Base-by-base conservation (phyloP, 2,329 filamentous ascomycete genomes). In the Didymosphaeria variabile region DNA sequence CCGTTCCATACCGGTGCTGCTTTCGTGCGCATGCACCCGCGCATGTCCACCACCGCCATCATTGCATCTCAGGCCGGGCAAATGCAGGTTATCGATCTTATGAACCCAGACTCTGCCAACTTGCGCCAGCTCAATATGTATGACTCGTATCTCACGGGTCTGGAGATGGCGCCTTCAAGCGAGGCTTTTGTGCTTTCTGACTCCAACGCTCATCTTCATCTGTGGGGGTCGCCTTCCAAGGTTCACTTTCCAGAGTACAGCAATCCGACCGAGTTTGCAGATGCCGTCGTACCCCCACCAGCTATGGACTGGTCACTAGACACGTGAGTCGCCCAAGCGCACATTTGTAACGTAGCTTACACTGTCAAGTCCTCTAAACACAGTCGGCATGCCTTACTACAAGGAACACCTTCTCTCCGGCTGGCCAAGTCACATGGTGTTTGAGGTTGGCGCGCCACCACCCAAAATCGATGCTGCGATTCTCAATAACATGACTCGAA, bases 21-120 rank as follows among this genome's bases (percentile, higher is more conserved):
- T 38, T 97, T 93, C 81, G 94, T 97, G 45, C 90, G 95, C 60
- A 95, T 99, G 91, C 95, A 99, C 77, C 95, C 96, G 1, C 90
- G 93, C 70, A 91, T 99, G 87, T 90, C 93, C 21, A 97, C 95
- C 0, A 98, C 96, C 0, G 94, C 92, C 71, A 94, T 99, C 62
- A 92, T 99, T 53, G 90, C 94, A 31, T 97, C 94, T 2, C 93
- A 96, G 72, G 91, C 88, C 46, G 95, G 96, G 1, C 93, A 97
- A 77, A 91, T 99, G 77, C 94, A 99, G 75, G 91, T 98, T 15
- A 93, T 98, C 54, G 95, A 99, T 77, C 86, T 99, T 5, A 93
- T 96, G 88, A 97, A 97, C 64, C 92, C 93, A 0, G 94, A 96
- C 72, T 90, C 92, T 21, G 93, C 92, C 73, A 94, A 91, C 68